Evolutionary conservation across 306 rosid species (phyloP).

Genomic region (Casuarina equisetifolia): DNA sequence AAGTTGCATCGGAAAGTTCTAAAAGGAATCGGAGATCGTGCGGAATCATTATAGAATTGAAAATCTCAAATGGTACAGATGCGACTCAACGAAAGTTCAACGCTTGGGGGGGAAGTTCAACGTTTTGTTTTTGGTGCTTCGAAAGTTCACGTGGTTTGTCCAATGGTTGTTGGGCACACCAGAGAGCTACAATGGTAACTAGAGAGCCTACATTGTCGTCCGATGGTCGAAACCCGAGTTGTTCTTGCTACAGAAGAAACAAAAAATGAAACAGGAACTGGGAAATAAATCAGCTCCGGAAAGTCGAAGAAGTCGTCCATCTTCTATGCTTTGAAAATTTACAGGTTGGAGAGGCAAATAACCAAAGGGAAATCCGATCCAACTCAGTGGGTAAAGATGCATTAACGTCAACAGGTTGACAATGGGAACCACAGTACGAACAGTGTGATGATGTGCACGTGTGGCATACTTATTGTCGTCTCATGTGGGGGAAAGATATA

Average conservation of each 20-base stretch:
- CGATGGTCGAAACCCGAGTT: neutral
- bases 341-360: neutral
- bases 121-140: neutral
- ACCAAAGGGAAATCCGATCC: conserved; percentile 27
- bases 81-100: too few relatives aligned
- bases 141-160: too few relatives aligned
- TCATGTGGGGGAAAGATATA: conserved; percentile 29
- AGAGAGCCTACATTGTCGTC: neutral
- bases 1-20: conserved; percentile 1
- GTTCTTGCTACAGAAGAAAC: neutral
- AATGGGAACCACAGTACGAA: conserved; percentile 47
- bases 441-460: conserved; percentile 77
- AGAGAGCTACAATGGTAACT: neutral
- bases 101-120: conserved; percentile 13
- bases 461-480: conserved; percentile 66
- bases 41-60: too few relatives aligned
- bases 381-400: conserved; percentile 37
- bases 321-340: too few relatives aligned
- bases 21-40: too few relatives aligned
- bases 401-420: conserved; percentile 78
- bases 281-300: too few relatives aligned
- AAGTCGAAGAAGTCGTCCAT: too few relatives aligned
- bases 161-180: too few relatives aligned
- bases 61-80: too few relatives aligned
- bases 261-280: neutral